Percentiles rank a stretch among this genome's conserved stretches.
phyloP scores from a whole-genome alignment of 345 rosid genomes.

The Acer saccharum region DNA sequence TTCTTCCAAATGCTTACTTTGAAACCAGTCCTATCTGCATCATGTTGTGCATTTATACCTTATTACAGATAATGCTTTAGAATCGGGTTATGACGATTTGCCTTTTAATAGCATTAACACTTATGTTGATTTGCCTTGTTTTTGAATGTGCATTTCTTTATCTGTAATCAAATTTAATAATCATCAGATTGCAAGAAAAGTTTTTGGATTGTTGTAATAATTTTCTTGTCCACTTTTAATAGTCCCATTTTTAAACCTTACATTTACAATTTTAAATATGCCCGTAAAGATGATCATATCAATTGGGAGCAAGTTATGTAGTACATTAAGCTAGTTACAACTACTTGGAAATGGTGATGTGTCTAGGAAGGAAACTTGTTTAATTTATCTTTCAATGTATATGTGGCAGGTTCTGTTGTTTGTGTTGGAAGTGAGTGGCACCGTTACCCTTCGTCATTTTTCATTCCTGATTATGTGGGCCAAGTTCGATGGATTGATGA shows the following conservation, averaged over 20 bases:
- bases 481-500: slow-evolving; percentile 93
- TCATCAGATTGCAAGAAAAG: no score
- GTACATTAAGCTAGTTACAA: no score
- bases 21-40: not conserved
- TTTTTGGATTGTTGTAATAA: no score
- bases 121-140: not conserved
- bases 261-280: no score
- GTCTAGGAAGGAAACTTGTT: not conserved
- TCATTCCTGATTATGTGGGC: slow-evolving; percentile 67
- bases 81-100: not conserved
- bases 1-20: not conserved
- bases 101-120: not conserved
- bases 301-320: no score
- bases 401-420: slow-evolving; percentile 69
- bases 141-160: not conserved
- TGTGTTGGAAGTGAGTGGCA: slow-evolving; percentile 99
- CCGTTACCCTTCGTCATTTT: slow-evolving; percentile 92
- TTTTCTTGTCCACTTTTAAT: no score
- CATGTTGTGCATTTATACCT: not conserved
- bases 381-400: not conserved
- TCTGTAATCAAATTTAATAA: not conserved
- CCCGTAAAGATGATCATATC: no score
- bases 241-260: no score
- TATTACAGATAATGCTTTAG: not conserved
- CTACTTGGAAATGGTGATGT: not conserved